Conservation (phyloP, 2,329 filamentous ascomycete genomes). For the Nigrograna mackinnonii region DNA sequence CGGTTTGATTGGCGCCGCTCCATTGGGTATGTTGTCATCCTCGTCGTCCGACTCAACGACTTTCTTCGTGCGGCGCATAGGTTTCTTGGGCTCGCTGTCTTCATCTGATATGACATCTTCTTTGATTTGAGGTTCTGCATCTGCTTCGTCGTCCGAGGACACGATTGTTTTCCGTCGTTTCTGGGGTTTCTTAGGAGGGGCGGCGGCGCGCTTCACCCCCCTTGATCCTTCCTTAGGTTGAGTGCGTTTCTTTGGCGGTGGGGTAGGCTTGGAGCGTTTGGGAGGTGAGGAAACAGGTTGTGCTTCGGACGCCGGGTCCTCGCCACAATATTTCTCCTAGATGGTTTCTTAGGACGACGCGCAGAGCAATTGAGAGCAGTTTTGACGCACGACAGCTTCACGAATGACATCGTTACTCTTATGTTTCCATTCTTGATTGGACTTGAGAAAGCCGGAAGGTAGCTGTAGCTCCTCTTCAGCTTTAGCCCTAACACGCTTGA, state of each 20-base stretch:
- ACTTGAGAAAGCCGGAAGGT: conserved; percentile 59
- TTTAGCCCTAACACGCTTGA: conserved; percentile 59
- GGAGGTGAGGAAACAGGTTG: conserved; percentile 7
- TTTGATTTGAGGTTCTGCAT: conserved; percentile 12
- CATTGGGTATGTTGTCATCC: conserved; percentile 5
- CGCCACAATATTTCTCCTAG: conserved; percentile 31
- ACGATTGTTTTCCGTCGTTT: conserved; percentile 32
- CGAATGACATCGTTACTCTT: conserved; percentile 46
- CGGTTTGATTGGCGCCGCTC: neutral
- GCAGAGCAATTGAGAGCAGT: neutral
- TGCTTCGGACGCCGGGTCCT: conserved; percentile 20
- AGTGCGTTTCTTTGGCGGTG: conserved; percentile 25
- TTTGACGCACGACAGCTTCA: conserved; percentile 30
- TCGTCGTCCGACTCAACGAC: conserved; percentile 29
- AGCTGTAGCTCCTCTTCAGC: conserved; percentile 58
- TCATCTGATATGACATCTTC: conserved; percentile 22
- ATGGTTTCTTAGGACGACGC: conserved; percentile 7
- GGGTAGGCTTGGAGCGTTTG: conserved; percentile 18
- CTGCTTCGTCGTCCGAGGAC: conserved; percentile 33
- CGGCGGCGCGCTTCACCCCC: conserved; percentile 33
- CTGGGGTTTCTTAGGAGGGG: conserved; percentile 29
- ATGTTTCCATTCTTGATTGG: conserved; percentile 57
- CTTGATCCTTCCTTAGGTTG: conserved; percentile 12
- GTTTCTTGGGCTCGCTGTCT: conserved; percentile 25
- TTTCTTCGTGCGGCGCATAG: conserved; percentile 24